Evolutionary conservation across 495 filamentous ascomycete genomes (phyloP).

Genomic region (Hypomontagnella monticulosa): DNA sequence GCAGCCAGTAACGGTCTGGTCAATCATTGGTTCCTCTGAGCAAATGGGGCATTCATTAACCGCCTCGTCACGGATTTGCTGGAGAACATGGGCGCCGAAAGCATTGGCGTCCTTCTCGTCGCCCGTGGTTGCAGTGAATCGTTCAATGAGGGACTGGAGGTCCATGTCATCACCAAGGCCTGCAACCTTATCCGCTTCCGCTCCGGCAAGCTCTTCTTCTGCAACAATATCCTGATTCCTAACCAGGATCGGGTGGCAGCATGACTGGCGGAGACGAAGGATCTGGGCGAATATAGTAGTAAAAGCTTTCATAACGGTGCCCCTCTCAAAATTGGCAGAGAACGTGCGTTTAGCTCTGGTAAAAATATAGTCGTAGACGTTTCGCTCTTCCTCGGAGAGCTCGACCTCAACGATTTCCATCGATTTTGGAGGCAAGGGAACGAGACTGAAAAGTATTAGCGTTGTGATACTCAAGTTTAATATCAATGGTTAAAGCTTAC

Average conservation of each 20-base stretch:
- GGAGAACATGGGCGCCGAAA: conserved; percentile 88
- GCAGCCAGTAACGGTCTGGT: conserved; percentile 92
- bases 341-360: conserved; percentile 84
- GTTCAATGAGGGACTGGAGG: conserved; percentile 81
- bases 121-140: conserved; percentile 76
- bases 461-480: not conserved
- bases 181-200: conserved; percentile 78
- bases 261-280: conserved; percentile 90
- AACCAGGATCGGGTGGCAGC: conserved; percentile 90
- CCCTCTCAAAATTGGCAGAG: conserved; percentile 84
- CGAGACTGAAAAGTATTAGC: conserved; percentile 59
- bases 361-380: conserved; percentile 91
- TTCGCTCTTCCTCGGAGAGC: conserved; percentile 82
- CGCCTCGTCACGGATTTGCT: conserved; percentile 89
- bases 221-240: conserved; percentile 84
- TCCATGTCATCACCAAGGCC: conserved; percentile 97
- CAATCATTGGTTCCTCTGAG: conserved; percentile 91
- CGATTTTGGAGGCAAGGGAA: conserved; percentile 81
- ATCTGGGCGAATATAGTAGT: conserved; percentile 98
- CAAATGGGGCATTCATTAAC: conserved; percentile 94
- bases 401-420: conserved; percentile 87
- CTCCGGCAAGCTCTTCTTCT: conserved; percentile 86
- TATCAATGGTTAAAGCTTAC: conserved; percentile 16
- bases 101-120: conserved; percentile 70
- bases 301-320: conserved; percentile 91